phyloP scores from a whole-genome alignment of 2,329 filamentous ascomycete genomes.

The Xylaria sp. region DNA sequence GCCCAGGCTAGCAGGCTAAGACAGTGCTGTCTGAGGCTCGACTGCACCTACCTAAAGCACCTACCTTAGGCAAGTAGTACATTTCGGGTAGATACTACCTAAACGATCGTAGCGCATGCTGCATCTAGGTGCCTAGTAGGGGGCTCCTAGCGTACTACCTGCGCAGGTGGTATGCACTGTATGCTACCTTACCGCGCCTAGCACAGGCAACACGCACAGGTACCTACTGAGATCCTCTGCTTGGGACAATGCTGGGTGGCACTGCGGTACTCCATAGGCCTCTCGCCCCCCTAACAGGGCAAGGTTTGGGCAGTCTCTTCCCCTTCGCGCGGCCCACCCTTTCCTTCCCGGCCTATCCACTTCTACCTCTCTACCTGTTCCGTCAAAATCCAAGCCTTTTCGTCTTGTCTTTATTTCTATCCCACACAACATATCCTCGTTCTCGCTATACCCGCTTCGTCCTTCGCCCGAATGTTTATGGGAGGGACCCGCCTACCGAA shows the following conservation, averaged over 20 bases:
- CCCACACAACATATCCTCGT: constrained; percentile 24
- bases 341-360: constrained; percentile 19
- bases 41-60: no score
- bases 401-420: constrained; percentile 25
- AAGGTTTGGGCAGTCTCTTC: constrained; percentile 26
- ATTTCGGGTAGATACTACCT: background rate
- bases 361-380: constrained; percentile 25
- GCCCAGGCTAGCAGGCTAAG: no score
- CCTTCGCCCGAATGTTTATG: constrained; percentile 18
- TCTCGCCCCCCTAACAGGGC: background rate
- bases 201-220: no score
- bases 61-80: no score
- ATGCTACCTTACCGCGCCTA: no score
- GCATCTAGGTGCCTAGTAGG: background rate
- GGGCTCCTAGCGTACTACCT: background rate
- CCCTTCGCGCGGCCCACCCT: constrained; percentile 22
- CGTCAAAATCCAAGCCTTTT: constrained; percentile 27
- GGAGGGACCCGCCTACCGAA: constrained; percentile 4
- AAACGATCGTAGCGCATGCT: background rate
- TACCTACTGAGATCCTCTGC: no score
- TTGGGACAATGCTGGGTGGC: no score
- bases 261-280: background rate
- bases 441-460: constrained; percentile 18
- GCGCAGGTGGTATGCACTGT: no score
- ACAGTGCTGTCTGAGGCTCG: no score